Conservation (phyloP, 352 stramenopile genomes). For the Phytophthora parvispora region DNA sequence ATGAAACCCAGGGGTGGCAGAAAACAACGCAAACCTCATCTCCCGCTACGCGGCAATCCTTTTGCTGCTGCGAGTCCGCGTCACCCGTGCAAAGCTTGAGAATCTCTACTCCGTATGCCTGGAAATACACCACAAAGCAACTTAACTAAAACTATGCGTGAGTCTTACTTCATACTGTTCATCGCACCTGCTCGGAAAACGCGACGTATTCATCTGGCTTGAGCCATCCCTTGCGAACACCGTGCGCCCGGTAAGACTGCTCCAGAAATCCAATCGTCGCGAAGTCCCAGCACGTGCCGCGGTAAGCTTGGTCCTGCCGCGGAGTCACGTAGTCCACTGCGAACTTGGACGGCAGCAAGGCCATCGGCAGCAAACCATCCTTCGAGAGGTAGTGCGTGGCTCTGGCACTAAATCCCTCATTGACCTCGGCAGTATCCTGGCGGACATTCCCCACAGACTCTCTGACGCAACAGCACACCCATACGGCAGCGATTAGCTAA, state of each 20-base stretch:
- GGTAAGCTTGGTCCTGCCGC: constrained; percentile 77
- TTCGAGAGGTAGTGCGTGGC: constrained; percentile 26
- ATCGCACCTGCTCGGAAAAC: constrained; percentile 76
- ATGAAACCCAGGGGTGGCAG: not conserved
- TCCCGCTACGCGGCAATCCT: constrained; percentile 73
- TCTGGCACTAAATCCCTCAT: constrained; percentile 10
- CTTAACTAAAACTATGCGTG: not conserved
- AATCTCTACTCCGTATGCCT: constrained; percentile 80
- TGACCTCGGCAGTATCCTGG: constrained; percentile 17
- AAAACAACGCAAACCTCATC: constrained; percentile 48
- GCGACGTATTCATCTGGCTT: constrained; percentile 76
- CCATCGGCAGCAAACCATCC: constrained; percentile 65
- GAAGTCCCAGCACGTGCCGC: constrained; percentile 89
- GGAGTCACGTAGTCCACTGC: constrained; percentile 83
- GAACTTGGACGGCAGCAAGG: constrained; percentile 83
- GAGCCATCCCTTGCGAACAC: constrained; percentile 75
- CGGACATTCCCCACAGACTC: constrained; percentile 20
- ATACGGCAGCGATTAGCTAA: not conserved
- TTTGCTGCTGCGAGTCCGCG: constrained; percentile 72
- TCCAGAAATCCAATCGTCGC: constrained; percentile 83
- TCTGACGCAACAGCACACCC: constrained; percentile 10
- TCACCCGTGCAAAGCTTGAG: constrained; percentile 76
- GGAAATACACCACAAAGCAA: not conserved
- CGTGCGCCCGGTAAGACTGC: constrained; percentile 81
- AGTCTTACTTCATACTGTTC: not conserved